A percentile compares a stretch with the other conserved stretches of the same genome.
phyloP scores from a whole-genome alignment of 73 alveolate genomes.

The Paramecium sonneborni region DNA sequence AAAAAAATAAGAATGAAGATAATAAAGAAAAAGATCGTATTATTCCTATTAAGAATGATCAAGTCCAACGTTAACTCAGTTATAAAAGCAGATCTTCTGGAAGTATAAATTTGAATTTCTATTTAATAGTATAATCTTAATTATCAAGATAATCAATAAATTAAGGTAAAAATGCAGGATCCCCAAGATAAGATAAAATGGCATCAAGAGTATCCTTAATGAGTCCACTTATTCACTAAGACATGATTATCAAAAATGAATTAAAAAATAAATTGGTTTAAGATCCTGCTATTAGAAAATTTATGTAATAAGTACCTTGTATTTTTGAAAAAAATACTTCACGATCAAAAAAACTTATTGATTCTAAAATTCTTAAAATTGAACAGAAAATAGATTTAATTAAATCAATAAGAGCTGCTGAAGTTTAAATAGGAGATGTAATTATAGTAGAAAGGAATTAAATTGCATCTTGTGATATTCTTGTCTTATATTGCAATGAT shows the following conservation, averaged over 20 bases:
- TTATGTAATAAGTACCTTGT: neutral
- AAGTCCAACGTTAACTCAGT: neutral
- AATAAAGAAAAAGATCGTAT: neutral
- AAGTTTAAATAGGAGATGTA: neutral
- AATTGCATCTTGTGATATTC: slow-evolving; percentile 11
- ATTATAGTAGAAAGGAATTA: neutral
- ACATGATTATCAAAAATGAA: slow-evolving; percentile 25
- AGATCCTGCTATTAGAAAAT: neutral
- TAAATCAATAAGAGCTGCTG: neutral
- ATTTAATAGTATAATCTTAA: neutral
- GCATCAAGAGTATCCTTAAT: neutral
- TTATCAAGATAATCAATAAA: neutral
- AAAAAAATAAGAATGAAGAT: neutral
- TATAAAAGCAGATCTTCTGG: neutral
- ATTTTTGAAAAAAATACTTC: neutral
- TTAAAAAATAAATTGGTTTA: neutral
- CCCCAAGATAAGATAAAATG: neutral
- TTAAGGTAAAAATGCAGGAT: neutral
- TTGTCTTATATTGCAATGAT: neutral
- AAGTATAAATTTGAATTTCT: neutral
- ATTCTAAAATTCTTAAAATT: neutral
- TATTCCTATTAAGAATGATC: neutral
- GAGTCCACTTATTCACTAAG: slow-evolving; percentile 38
- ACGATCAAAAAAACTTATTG: neutral
- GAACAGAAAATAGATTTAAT: neutral